Conservation (phyloP, 2,329 filamentous ascomycete species). For the Podosphaera xanthii region DNA sequence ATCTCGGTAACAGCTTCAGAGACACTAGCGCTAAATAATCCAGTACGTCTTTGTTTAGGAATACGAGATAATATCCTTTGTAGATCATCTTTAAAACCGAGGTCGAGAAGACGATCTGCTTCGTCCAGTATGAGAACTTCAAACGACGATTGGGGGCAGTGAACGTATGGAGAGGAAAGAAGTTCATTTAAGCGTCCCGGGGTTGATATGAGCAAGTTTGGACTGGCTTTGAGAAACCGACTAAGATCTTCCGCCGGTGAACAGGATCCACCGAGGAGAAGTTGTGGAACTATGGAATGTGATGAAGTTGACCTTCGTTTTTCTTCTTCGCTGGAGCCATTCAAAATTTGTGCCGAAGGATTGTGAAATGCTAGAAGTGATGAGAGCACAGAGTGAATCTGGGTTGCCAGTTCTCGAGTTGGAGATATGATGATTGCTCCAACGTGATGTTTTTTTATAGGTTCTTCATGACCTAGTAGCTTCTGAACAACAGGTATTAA, state of each 20-base stretch:
- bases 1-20: slow-evolving; percentile 86
- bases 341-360: slow-evolving; percentile 45
- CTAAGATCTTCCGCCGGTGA: slow-evolving; percentile 69
- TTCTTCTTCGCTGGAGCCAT: slow-evolving; percentile 29
- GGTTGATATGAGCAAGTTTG: slow-evolving; percentile 76
- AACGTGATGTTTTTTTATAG: slow-evolving; percentile 73
- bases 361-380: slow-evolving; percentile 65
- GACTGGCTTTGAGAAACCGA: slow-evolving; percentile 59
- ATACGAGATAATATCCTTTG: slow-evolving; percentile 64
- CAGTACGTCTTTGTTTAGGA: slow-evolving; percentile 82
- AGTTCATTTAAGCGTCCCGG: slow-evolving; percentile 78
- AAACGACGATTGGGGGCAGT: slow-evolving; percentile 71
- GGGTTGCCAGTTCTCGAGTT: slow-evolving; percentile 73
- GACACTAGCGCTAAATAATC: slow-evolving; percentile 87
- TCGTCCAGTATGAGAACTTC: slow-evolving; percentile 87
- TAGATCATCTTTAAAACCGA: slow-evolving; percentile 82
- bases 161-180: slow-evolving; percentile 64
- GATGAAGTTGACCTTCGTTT: slow-evolving; percentile 23
- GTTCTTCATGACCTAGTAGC: slow-evolving; percentile 55
- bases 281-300: slow-evolving; percentile 53
- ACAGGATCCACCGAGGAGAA: slow-evolving; percentile 66
- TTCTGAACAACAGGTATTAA: slow-evolving; percentile 66
- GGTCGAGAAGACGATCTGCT: slow-evolving; percentile 73
- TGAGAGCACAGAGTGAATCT: slow-evolving; percentile 65
- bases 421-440: slow-evolving; percentile 82